Percentiles rank a stretch among this genome's conserved stretches.
Conservation (phyloP, 1,139 yeast species). For the Tardiomyces depauwii region DNA sequence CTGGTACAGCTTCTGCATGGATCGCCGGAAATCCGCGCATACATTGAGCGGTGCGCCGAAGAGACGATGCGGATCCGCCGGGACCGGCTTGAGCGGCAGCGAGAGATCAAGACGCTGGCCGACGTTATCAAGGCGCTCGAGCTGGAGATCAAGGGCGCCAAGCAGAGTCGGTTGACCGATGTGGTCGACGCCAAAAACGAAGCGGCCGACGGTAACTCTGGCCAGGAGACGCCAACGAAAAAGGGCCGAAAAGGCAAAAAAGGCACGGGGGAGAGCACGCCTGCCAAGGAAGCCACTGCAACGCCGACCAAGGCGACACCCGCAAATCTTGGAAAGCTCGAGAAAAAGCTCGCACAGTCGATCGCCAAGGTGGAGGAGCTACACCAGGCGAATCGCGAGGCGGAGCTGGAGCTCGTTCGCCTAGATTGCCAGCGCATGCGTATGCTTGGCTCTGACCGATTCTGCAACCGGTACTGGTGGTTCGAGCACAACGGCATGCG, state of each 20-base stretch:
- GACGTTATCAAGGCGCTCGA: constrained; percentile 39
- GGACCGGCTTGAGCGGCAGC: constrained; percentile 54
- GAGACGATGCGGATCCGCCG: constrained; percentile 53
- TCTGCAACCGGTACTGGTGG: constrained; percentile 91
- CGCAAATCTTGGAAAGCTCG: neutral
- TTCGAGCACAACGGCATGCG: constrained; percentile 80
- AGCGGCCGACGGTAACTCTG: constrained; percentile 1
- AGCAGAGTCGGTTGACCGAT: constrained; percentile 7
- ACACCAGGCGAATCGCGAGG: constrained; percentile 23
- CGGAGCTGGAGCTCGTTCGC: constrained; percentile 22
- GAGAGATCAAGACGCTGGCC: constrained; percentile 40
- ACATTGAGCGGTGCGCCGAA: constrained; percentile 61
- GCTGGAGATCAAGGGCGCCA: constrained; percentile 15
- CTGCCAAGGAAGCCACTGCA: neutral
- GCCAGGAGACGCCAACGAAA: neutral
- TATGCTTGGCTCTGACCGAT: constrained; percentile 72
- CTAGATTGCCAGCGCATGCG: constrained; percentile 68
- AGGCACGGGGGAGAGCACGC: neutral
- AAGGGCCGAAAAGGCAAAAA: neutral
- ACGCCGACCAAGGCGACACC: neutral
- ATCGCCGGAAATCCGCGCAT: constrained; percentile 47
- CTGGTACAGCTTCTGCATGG: constrained; percentile 47
- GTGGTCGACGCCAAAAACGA: constrained; percentile 25
- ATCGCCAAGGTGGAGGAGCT: constrained; percentile 11
- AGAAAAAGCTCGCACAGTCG: constrained; percentile 1